phyloP scores from a whole-genome alignment of 208 protist species.

The Acanthamoeba triangularis region DNA sequence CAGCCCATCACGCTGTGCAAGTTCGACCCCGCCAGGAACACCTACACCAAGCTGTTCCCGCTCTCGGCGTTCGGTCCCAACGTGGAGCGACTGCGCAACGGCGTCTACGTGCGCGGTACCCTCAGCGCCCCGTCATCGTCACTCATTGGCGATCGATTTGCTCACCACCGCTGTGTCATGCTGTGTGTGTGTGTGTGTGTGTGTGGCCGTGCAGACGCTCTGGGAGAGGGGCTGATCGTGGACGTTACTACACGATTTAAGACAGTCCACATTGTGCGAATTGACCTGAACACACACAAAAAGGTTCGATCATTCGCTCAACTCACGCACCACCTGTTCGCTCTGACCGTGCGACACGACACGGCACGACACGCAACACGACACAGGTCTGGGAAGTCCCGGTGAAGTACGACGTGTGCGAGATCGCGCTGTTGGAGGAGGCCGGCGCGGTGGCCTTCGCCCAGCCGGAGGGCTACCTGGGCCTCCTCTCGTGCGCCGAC shows the following conservation, averaged over 20 bases:
- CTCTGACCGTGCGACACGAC: neutral
- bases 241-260: constrained; percentile 15
- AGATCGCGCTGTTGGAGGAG: neutral
- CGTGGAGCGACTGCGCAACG: constrained; percentile 15
- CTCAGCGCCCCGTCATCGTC: neutral
- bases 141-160: neutral
- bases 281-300: neutral
- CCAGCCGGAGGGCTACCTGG: constrained; percentile 25
- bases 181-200: neutral
- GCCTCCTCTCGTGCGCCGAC: neutral
- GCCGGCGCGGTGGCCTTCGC: constrained; percentile 8
- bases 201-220: neutral
- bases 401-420: constrained; percentile 41
- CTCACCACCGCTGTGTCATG: too few relatives aligned
- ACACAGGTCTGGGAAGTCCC: neutral
- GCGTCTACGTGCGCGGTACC: neutral
- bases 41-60: constrained; percentile 3
- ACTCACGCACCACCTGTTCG: neutral
- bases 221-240: neutral
- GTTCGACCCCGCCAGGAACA: neutral
- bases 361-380: neutral
- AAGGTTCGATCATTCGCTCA: neutral
- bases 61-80: constrained; percentile 3
- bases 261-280: neutral
- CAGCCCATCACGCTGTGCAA: neutral